Evolutionary conservation across 441 rosid genomes (phyloP).

Genomic region (Populus tomentosa): DNA sequence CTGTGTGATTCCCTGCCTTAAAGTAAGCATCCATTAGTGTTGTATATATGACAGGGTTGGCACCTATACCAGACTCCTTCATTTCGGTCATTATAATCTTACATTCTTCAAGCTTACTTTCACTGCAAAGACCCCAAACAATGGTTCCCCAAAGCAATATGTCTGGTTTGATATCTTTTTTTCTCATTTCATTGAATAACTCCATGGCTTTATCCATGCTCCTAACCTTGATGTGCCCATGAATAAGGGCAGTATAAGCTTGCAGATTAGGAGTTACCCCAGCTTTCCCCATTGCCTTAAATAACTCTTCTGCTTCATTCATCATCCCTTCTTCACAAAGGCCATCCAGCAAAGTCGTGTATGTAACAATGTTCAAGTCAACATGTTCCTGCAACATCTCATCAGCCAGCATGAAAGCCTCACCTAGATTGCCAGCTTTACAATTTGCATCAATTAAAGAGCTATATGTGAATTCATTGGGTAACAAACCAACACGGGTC

Average conservation of each 20-base stretch:
- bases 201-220: conserved; percentile 46
- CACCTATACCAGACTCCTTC: conserved; percentile 44
- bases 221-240: conserved; percentile 58
- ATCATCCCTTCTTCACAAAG: conserved; percentile 52
- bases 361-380: conserved; percentile 57
- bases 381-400: conserved; percentile 54
- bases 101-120: conserved; percentile 51
- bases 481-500: conserved; percentile 59
- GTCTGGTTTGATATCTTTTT: conserved; percentile 47
- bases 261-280: conserved; percentile 51
- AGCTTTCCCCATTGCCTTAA: conserved; percentile 39
- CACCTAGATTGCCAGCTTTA: conserved; percentile 47
- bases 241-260: conserved; percentile 53
- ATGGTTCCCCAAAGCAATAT: conserved; percentile 58
- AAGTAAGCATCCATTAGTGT: conserved; percentile 60
- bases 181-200: conserved; percentile 48
- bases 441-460: conserved; percentile 66
- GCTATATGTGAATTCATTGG: conserved; percentile 70
- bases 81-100: conserved; percentile 44
- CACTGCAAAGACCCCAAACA: conserved; percentile 54
- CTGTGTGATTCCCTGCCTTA: conserved; percentile 41
- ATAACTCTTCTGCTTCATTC: conserved; percentile 57
- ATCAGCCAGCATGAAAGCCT: conserved; percentile 54
- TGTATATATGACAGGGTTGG: conserved; percentile 52
- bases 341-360: conserved; percentile 52